Conservation (phyloP, 2,329 filamentous ascomycete species). For the Epichloe gansuensis region DNA sequence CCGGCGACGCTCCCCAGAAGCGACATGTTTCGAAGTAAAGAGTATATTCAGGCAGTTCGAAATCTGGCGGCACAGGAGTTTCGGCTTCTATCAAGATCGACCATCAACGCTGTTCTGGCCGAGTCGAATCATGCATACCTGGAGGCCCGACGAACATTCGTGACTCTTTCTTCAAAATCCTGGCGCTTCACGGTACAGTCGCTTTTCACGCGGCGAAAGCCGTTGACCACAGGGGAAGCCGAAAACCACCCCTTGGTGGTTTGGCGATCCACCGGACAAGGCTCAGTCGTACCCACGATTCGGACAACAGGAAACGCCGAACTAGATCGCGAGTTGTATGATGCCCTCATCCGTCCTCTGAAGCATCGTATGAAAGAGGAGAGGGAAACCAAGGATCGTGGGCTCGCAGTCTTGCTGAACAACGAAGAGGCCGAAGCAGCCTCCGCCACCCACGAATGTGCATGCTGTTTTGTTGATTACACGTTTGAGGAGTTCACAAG, state of each 20-base stretch:
- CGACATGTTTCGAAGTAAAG: slow-evolving; percentile 54
- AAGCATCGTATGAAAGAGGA: slow-evolving; percentile 28
- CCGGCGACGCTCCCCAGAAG: slow-evolving; percentile 34
- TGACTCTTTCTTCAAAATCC: slow-evolving; percentile 56
- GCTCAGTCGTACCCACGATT: slow-evolving; percentile 46
- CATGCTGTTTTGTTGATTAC: slow-evolving; percentile 61
- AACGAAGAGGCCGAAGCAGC: slow-evolving; percentile 44
- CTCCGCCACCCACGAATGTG: slow-evolving; percentile 53
- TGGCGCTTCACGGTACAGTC: slow-evolving; percentile 65
- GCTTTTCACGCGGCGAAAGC: slow-evolving; percentile 54
- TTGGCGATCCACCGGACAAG: slow-evolving; percentile 44
- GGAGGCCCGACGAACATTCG: slow-evolving; percentile 54
- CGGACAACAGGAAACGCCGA: slow-evolving; percentile 53
- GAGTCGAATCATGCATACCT: slow-evolving; percentile 73
- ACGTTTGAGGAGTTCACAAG: slow-evolving; percentile 62
- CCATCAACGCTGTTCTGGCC: slow-evolving; percentile 65
- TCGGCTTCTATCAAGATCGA: slow-evolving; percentile 57
- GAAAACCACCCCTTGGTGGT: slow-evolving; percentile 50
- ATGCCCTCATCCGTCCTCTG: slow-evolving; percentile 42
- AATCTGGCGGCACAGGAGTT: slow-evolving; percentile 62
- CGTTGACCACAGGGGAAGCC: slow-evolving; percentile 38
- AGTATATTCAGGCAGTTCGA: slow-evolving; percentile 58
- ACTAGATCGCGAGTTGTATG: slow-evolving; percentile 48
- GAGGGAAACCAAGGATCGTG: slow-evolving; percentile 38
- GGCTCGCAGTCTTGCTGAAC: slow-evolving; percentile 41